A percentile compares a stretch with the other conserved stretches of the same genome.
These are phyloP conservation scores for Phytopythium delawarense DNA, from an alignment of 352 stramenopile species.

Conservation along the genomic window DNA sequence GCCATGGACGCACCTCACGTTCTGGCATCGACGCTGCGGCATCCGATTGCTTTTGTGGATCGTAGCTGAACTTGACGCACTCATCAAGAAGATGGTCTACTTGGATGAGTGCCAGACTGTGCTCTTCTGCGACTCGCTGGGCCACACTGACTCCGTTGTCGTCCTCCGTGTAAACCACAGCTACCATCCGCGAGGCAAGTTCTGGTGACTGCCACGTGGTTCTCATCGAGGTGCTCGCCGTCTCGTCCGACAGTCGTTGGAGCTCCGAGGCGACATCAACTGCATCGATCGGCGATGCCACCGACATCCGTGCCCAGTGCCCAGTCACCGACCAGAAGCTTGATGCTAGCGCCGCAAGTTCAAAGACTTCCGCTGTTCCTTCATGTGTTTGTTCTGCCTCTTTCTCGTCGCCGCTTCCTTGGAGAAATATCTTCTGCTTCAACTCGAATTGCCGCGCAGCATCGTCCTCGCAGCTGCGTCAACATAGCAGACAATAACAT, in stretches of 20 bases:
- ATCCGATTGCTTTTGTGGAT: constrained; percentile 43
- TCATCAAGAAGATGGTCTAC: constrained; percentile 50
- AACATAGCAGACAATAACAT: neutral
- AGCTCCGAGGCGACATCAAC: constrained; percentile 17
- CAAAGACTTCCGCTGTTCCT: neutral
- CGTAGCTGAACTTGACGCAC: constrained; percentile 45
- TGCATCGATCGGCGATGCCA: constrained; percentile 12
- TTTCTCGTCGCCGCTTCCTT: neutral
- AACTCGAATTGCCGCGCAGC: neutral
- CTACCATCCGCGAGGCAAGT: constrained; percentile 11
- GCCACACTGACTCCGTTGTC: constrained; percentile 15
- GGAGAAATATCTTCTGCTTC: neutral
- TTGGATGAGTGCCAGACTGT: constrained; percentile 28
- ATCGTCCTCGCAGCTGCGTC: neutral
- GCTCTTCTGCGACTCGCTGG: constrained; percentile 28
- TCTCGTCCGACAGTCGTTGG: constrained; percentile 10
- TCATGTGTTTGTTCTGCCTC: neutral
- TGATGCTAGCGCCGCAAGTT: constrained; percentile 1
- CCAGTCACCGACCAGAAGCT: constrained; percentile 23
- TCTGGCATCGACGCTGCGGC: constrained; percentile 24
- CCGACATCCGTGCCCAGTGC: constrained; percentile 21
- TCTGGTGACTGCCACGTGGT: constrained; percentile 10
- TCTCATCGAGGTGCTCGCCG: neutral
- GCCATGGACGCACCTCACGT: constrained; percentile 33
- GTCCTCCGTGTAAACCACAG: constrained; percentile 30